These are phyloP conservation scores for Russula lepida DNA, from an alignment of 768 basidiomycete species.

Conservation along the genomic window DNA sequence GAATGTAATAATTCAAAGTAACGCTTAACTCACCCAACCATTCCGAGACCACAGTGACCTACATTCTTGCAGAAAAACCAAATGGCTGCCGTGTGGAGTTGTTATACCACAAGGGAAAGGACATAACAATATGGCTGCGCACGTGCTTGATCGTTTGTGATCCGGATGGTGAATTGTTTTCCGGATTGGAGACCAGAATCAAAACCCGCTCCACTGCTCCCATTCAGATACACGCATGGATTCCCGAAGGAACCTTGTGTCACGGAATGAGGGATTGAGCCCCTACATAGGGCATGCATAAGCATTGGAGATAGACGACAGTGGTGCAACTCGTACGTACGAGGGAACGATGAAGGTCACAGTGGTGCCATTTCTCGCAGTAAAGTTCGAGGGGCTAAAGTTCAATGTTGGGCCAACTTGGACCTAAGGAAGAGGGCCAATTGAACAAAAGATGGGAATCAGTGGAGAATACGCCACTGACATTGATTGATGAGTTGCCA, in stretches of 20 bases:
- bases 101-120: not conserved
- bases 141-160: slow-evolving; percentile 42
- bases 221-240: slow-evolving; percentile 35
- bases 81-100: slow-evolving; percentile 33
- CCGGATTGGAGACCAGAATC: slow-evolving; percentile 42
- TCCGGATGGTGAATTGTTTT: slow-evolving; percentile 38
- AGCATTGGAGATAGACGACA: not conserved
- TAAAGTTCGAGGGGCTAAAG: slow-evolving; percentile 41
- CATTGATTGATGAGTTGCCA: slow-evolving; percentile 26
- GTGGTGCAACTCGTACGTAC: slow-evolving; percentile 27
- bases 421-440: slow-evolving; percentile 28
- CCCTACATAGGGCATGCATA: slow-evolving; percentile 6
- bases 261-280: slow-evolving; percentile 24
- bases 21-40: slow-evolving; percentile 38
- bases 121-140: slow-evolving; percentile 20
- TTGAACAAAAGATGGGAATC: not conserved
- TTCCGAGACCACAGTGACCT: slow-evolving; percentile 42
- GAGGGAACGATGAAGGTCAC: slow-evolving; percentile 48
- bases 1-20: not conserved
- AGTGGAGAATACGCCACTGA: not conserved
- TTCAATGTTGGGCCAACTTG: slow-evolving; percentile 36
- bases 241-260: slow-evolving; percentile 26
- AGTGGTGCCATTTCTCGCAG: slow-evolving; percentile 39
- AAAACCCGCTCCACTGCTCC: slow-evolving; percentile 37
- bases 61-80: slow-evolving; percentile 48